Percentiles rank a stretch among this genome's conserved stretches.
phyloP scores from a whole-genome alignment of 257 asterid genomes.

The Handroanthus guayacan region DNA sequence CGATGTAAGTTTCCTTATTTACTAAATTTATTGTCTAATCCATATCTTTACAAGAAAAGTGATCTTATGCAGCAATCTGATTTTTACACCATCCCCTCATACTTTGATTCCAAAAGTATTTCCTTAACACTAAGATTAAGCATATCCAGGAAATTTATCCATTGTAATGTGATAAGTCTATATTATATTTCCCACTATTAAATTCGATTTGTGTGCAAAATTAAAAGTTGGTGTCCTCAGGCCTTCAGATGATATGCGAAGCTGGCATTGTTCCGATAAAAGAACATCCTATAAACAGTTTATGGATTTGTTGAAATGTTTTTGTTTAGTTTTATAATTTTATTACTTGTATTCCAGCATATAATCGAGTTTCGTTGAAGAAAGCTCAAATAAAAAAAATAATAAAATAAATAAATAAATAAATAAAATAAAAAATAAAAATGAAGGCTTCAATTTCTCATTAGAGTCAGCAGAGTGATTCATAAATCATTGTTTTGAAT shows the following conservation, averaged over 20 bases:
- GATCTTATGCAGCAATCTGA: slow-evolving; percentile 22
- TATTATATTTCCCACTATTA: slow-evolving; percentile 20
- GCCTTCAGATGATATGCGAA: slow-evolving; percentile 23
- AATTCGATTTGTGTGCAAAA: slow-evolving; percentile 13
- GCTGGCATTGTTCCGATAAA: slow-evolving; percentile 4
- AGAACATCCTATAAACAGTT: background rate
- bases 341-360: slow-evolving; percentile 22
- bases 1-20: slow-evolving; percentile 63
- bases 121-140: background rate
- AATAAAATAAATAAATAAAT: too few relatives aligned
- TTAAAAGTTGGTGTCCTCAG: background rate
- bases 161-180: slow-evolving; percentile 1
- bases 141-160: background rate
- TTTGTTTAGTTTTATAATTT: slow-evolving; percentile 12
- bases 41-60: slow-evolving; percentile 33
- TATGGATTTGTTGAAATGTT: background rate
- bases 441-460: slow-evolving; percentile 6
- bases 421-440: background rate
- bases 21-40: slow-evolving; percentile 26
- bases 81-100: slow-evolving; percentile 8
- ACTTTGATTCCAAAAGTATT: slow-evolving; percentile 14
- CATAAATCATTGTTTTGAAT: background rate
- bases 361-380: background rate
- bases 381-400: too few relatives aligned
- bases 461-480: background rate